Evolutionary conservation across 2,329 filamentous ascomycete species (phyloP).

Genomic region (Neurospora crassa): DNA sequence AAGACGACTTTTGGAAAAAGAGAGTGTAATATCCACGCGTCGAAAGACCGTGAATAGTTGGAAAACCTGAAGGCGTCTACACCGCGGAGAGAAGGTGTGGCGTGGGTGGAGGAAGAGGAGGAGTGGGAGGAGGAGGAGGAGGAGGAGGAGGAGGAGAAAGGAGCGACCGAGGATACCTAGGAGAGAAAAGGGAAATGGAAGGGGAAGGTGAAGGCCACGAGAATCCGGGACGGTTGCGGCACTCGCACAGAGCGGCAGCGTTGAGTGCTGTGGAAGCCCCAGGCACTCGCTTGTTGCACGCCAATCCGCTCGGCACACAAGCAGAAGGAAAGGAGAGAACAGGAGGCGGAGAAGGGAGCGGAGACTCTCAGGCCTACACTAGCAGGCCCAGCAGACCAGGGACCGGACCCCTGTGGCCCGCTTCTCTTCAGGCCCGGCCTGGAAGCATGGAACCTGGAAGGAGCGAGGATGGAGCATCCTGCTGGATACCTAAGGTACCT

Average conservation of each 20-base stretch:
- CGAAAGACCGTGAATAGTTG: constrained; percentile 16
- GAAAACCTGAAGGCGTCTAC: constrained; percentile 2
- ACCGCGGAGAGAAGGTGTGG: constrained; percentile 10
- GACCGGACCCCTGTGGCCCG: neutral
- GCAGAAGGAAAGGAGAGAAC: neutral
- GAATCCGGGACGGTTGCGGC: neutral
- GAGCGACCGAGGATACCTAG: neutral
- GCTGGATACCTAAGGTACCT: neutral
- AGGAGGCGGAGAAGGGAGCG: neutral
- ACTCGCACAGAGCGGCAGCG: neutral
- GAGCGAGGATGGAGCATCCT: neutral
- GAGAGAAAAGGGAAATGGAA: constrained; percentile 1
- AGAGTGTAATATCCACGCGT: constrained; percentile 15
- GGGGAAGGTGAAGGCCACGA: constrained; percentile 1
- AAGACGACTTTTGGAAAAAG: constrained; percentile 10
- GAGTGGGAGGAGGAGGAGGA: constrained; percentile 7
- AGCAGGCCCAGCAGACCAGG: neutral
- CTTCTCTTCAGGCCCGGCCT: neutral
- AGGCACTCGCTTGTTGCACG: neutral
- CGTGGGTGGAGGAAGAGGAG: constrained; percentile 10
- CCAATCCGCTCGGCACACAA: neutral
- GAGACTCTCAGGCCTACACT: neutral
- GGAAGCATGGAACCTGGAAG: neutral
- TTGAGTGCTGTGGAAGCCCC: neutral
- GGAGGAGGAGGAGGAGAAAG: constrained; percentile 12